These are phyloP conservation scores for Pythium pectinolyticum DNA, from an alignment of 352 stramenopile genomes.

Conservation along the genomic window DNA sequence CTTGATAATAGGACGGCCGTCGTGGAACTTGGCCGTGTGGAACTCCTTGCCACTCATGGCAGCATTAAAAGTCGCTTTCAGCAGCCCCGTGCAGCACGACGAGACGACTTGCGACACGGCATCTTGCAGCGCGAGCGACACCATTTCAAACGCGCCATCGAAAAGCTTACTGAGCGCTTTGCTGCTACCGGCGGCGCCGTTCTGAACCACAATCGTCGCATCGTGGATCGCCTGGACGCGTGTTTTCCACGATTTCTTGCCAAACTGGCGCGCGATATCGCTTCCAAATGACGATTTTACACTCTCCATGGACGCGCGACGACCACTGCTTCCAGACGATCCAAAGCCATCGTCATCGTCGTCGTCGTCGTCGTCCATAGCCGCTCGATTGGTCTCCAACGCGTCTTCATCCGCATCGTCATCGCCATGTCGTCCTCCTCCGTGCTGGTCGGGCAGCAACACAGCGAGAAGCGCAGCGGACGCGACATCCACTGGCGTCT, in stretches of 20 bases:
- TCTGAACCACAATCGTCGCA: conserved; percentile 51
- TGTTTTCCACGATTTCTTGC: conserved; percentile 60
- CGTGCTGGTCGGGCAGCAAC: conserved; percentile 52
- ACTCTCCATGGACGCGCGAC: conserved; percentile 18
- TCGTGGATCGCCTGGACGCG: conserved; percentile 58
- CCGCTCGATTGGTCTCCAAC: conserved; percentile 23
- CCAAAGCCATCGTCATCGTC: conserved; percentile 45
- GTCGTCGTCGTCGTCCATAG: conserved; percentile 24
- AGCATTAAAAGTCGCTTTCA: conserved; percentile 62
- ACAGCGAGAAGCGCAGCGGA: conserved; percentile 43
- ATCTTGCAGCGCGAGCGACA: conserved; percentile 54
- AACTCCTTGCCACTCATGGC: conserved; percentile 56
- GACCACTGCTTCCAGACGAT: neutral
- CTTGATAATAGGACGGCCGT: conserved; percentile 43
- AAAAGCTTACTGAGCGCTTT: conserved; percentile 59
- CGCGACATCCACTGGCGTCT: conserved; percentile 66
- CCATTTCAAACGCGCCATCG: conserved; percentile 62
- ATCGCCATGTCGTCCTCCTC: conserved; percentile 5
- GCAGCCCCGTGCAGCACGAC: conserved; percentile 50
- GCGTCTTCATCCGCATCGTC: conserved; percentile 27
- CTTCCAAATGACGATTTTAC: conserved; percentile 53
- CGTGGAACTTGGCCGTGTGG: conserved; percentile 58
- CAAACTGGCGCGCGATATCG: conserved; percentile 51
- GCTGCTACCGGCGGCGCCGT: conserved; percentile 23
- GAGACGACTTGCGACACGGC: conserved; percentile 69